Conservation (phyloP, 1,139 yeast genomes). For the Geotrichum candidum region DNA sequence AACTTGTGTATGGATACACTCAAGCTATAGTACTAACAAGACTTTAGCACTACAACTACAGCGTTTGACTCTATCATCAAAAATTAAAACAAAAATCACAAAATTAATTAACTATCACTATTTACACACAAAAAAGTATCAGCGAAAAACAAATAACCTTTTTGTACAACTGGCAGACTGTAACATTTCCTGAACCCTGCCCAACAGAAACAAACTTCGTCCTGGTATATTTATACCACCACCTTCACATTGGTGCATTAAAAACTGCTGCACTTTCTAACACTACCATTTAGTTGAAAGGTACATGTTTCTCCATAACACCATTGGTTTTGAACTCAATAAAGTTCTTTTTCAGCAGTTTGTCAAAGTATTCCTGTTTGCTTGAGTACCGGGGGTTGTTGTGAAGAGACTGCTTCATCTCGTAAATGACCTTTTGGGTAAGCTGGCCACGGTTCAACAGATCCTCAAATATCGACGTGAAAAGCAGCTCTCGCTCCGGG, state of each 20-base stretch:
- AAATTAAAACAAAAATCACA: too few species aligned
- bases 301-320: neutral
- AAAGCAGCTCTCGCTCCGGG: constrained; percentile 14
- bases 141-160: too few species aligned
- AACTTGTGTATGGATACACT: too few species aligned
- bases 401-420: constrained; percentile 1
- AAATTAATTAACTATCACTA: too few species aligned
- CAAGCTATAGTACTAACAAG: too few species aligned
- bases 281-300: neutral
- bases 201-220: too few species aligned
- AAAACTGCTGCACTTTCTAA: neutral
- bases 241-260: neutral
- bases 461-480: constrained; percentile 15
- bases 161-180: too few species aligned
- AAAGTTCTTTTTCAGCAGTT: constrained; percentile 14
- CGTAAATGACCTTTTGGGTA: constrained; percentile 4
- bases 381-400: constrained; percentile 9
- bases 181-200: too few species aligned
- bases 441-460: constrained; percentile 21
- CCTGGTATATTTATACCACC: too few species aligned
- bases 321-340: constrained; percentile 11
- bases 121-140: too few species aligned
- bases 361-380: constrained; percentile 10
- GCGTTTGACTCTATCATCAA: too few species aligned
- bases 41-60: too few species aligned